phyloP scores from a whole-genome alignment of 192 early-diverging fungal genomes.

The Coemansia erecta region DNA sequence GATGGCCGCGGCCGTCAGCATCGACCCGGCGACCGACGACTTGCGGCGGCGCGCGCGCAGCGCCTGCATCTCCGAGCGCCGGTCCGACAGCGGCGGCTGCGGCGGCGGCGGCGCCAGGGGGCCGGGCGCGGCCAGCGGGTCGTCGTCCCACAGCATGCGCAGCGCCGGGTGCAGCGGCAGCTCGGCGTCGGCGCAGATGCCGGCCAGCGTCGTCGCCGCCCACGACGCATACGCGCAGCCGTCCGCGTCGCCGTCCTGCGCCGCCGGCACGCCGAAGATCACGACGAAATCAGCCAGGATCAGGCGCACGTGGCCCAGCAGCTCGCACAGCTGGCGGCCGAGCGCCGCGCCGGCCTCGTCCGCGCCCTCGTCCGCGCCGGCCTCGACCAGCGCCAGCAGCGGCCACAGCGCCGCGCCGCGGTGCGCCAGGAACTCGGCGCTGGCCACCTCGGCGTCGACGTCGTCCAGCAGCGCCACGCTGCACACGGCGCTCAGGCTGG shows the following conservation, averaged over 20 bases:
- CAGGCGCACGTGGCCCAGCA: constrained; percentile 23
- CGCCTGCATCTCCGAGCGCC: constrained; percentile 12
- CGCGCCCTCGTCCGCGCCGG: neutral
- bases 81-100: constrained; percentile 5
- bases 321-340: constrained; percentile 12
- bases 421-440: constrained; percentile 34
- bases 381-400: constrained; percentile 11
- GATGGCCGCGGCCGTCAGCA: constrained; percentile 19
- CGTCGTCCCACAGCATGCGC: constrained; percentile 4
- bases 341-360: constrained; percentile 1
- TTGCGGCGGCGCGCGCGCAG: constrained; percentile 27
- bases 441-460: constrained; percentile 34
- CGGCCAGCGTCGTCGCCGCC: constrained; percentile 35
- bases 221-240: constrained; percentile 20
- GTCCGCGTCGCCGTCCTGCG: neutral
- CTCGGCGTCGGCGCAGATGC: constrained; percentile 40
- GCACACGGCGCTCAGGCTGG: constrained; percentile 27
- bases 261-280: constrained; percentile 24
- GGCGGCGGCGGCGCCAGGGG: neutral
- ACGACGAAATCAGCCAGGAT: constrained; percentile 29
- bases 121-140: neutral
- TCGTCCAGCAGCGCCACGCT: constrained; percentile 39
- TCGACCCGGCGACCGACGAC: constrained; percentile 40
- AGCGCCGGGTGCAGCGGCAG: constrained; percentile 21
- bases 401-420: constrained; percentile 29